phyloP scores from a whole-genome alignment of 768 basidiomycete genomes.

The Suillus cothurnatus region DNA sequence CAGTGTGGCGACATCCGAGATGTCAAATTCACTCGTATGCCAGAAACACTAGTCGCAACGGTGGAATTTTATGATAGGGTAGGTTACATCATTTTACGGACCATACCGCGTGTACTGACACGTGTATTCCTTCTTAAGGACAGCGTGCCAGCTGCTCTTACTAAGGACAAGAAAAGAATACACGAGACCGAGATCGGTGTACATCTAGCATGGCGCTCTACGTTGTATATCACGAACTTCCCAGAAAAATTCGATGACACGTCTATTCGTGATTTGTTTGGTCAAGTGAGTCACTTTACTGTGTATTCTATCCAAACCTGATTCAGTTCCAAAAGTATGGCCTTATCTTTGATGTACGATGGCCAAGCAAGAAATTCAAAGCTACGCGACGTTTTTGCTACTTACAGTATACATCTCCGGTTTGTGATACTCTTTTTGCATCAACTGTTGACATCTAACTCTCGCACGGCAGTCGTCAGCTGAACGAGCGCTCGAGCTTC shows the following conservation, averaged over 20 bases:
- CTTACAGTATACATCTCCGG: constrained; percentile 86
- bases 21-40: constrained; percentile 70
- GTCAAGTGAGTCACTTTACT: constrained; percentile 51
- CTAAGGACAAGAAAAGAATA: constrained; percentile 92
- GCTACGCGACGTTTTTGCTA: constrained; percentile 91
- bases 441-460: background rate
- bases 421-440: constrained; percentile 39
- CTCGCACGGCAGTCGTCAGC: constrained; percentile 56
- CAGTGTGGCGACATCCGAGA: constrained; percentile 91
- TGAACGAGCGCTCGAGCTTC: constrained; percentile 73
- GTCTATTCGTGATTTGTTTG: constrained; percentile 74
- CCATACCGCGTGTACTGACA: constrained; percentile 2
- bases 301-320: constrained; percentile 1
- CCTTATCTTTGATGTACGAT: constrained; percentile 89
- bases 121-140: constrained; percentile 48
- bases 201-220: constrained; percentile 91
- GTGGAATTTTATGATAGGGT: constrained; percentile 81
- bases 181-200: constrained; percentile 77
- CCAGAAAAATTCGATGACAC: constrained; percentile 82
- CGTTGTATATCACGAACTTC: constrained; percentile 96
- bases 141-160: constrained; percentile 81
- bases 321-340: constrained; percentile 64
- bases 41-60: constrained; percentile 69
- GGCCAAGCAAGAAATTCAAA: constrained; percentile 98
- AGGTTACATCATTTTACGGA: background rate